Base-by-base conservation (phyloP, 176 grass and related monocot species). In the Lolium perenne region DNA sequence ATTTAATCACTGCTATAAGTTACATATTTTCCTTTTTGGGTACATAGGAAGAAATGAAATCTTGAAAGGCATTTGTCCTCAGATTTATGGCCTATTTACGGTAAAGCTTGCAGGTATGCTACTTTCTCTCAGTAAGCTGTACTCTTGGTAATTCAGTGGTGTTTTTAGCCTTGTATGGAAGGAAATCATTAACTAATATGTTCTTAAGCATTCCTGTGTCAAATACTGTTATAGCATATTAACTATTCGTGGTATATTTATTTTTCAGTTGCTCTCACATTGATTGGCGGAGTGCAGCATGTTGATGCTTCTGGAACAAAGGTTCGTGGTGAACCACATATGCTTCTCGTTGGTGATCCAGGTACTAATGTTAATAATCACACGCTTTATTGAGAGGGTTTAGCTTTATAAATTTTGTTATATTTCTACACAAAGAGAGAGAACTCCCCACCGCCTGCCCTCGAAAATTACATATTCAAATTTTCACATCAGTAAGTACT, bases 261-360 rank as follows among this genome's bases (percentile, higher is more conserved):
- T 85, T 85, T 88, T 89, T 87, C 84, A 98, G 95, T 98, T 91
- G 90, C 93, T 90, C 86, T 98, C 81, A 98, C 95, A 66, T 84
- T 98, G 80, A 98, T 98, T 84, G 93, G 95, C 18, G 93, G 95
- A 63, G 95, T 98, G 45, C 95, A 98, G 63, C 95, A 94, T 82
- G 84, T 94, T 90, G 88, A 91, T 94, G 77, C 84, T 78, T 98
- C 91, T 66, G 95, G 95, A 77, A 98, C 91, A 87, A 95, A 98
- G 80, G 51, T 98, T 81, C 95, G 95, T 61, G 93, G 95, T 65
- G 95, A 95, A 92, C 88, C 93, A 86, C 95, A 98, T 89, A 92
- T 98, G 81, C 95, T 98, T 98, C 95, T 98, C 72, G 95, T 98
- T 81, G 93, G 95, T 71, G 95, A 98, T 78, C 95, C 95, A 98